phyloP scores from a whole-genome alignment of 208 protist species.

The Leishmania lainsoni region DNA sequence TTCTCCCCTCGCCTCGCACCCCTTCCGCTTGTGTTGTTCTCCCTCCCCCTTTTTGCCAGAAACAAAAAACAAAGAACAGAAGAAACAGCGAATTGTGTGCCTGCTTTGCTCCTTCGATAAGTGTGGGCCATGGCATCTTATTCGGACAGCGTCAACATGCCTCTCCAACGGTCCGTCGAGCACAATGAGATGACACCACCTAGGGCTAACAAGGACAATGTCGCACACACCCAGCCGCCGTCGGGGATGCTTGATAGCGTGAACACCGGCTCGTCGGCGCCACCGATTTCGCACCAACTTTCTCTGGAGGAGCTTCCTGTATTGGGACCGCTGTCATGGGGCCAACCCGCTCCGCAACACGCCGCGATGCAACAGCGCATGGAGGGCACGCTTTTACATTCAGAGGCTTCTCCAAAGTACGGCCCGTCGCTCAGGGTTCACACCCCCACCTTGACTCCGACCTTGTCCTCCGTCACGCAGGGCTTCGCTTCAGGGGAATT shows the following conservation, averaged over 20 bases:
- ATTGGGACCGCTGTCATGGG: not conserved
- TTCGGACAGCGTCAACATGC: not conserved
- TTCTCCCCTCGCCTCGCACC: not conserved
- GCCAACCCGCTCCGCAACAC: not conserved
- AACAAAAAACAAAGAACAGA: not conserved
- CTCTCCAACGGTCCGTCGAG: not conserved
- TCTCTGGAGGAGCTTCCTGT: not conserved
- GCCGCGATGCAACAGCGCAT: not conserved
- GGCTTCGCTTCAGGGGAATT: conserved; percentile 8
- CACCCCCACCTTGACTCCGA: too few species aligned
- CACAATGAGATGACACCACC: conserved; percentile 11
- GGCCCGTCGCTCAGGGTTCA: conserved; percentile 5
- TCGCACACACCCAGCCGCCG: not conserved
- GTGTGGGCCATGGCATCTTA: conserved; percentile 18
- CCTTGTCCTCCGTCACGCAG: conserved; percentile 7
- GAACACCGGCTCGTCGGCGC: not conserved
- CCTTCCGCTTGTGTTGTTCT: not conserved
- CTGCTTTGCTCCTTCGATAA: not conserved
- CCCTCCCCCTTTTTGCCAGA: not conserved
- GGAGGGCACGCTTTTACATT: not conserved
- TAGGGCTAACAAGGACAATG: conserved; percentile 12
- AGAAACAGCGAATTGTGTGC: not conserved
- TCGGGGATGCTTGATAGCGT: conserved; percentile 1
- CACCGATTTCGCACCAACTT: not conserved
- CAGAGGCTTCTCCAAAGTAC: conserved; percentile 4